Percentiles rank a stretch among this genome's conserved stretches.
Conservation (phyloP, 208 protist genomes). For the Vickermania spadyakhi region DNA sequence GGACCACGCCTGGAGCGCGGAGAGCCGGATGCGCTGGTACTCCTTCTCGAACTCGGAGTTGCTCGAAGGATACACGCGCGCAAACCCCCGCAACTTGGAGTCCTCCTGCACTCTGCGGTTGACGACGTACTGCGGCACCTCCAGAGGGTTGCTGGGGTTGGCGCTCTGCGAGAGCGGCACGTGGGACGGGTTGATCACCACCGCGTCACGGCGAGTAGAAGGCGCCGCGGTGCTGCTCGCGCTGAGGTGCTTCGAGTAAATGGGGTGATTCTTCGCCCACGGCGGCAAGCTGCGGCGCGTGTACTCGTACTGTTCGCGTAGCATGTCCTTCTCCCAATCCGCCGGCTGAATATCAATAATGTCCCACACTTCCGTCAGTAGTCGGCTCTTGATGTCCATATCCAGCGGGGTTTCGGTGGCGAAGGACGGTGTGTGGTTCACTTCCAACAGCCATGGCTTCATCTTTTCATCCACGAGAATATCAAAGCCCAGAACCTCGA, state of each 20-base stretch:
- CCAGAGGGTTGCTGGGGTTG: conserved; percentile 1
- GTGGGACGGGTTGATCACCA: neutral
- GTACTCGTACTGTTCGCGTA: conserved; percentile 69
- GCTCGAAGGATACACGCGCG: conserved; percentile 66
- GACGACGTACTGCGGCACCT: conserved; percentile 3
- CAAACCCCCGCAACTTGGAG: conserved; percentile 66
- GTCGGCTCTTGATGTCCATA: conserved; percentile 82
- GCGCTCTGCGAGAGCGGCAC: neutral
- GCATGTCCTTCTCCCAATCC: conserved; percentile 51
- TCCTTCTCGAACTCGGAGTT: conserved; percentile 46
- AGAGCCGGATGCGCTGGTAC: conserved; percentile 47
- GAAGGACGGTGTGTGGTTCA: conserved; percentile 96
- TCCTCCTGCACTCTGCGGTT: conserved; percentile 58
- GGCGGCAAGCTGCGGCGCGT: conserved; percentile 66
- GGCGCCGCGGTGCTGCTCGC: conserved; percentile 9
- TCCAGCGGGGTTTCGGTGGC: conserved; percentile 90
- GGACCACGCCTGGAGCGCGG: neutral
- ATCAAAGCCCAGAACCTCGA: conserved; percentile 96
- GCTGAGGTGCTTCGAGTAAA: conserved; percentile 16
- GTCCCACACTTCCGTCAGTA: conserved; percentile 81
- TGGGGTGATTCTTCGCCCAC: conserved; percentile 30
- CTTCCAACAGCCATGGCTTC: conserved; percentile 94
- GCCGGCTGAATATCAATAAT: conserved; percentile 78
- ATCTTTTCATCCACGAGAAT: conserved; percentile 91
- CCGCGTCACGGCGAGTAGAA: neutral